A percentile compares a stretch with the other conserved stretches of the same genome.
phyloP scores from a whole-genome alignment of 331 rosid genomes.

The Acacia pycnantha region DNA sequence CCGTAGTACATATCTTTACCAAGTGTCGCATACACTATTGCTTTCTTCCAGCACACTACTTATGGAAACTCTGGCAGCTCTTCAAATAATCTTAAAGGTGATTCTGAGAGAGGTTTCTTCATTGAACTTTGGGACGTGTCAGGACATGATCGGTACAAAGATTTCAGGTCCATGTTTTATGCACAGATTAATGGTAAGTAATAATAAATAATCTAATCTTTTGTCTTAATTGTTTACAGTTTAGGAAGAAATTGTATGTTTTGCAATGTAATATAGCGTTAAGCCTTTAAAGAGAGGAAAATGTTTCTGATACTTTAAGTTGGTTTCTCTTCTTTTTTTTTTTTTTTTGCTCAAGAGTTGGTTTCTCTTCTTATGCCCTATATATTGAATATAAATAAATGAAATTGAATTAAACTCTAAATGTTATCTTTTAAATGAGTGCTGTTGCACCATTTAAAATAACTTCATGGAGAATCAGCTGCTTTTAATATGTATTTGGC shows the following conservation, averaged over 20 bases:
- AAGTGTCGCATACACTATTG: slow-evolving; percentile 12
- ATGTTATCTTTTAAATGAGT: background rate
- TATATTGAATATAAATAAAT: background rate
- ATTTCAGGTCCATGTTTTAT: slow-evolving; percentile 86
- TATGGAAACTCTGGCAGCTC: slow-evolving; percentile 87
- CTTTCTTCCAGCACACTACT: slow-evolving; percentile 59
- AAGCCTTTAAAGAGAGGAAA: background rate
- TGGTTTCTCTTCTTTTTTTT: slow-evolving; percentile 9
- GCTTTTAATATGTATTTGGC: background rate
- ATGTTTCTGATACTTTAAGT: slow-evolving; percentile 11
- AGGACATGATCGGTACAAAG: slow-evolving; percentile 96
- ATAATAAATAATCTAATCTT: slow-evolving; percentile 13
- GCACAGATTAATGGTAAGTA: slow-evolving; percentile 87
- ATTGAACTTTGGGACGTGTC: slow-evolving; percentile 98
- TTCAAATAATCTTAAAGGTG: slow-evolving; percentile 83
- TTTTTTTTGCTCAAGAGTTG: no score
- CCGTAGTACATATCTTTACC: slow-evolving; percentile 24
- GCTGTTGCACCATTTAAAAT: background rate
- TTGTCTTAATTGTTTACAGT: background rate
- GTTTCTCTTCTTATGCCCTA: slow-evolving; percentile 15
- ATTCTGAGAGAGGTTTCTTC: slow-evolving; percentile 87
- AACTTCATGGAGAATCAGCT: background rate
- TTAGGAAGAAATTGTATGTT: slow-evolving; percentile 16
- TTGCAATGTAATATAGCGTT: slow-evolving; percentile 13
- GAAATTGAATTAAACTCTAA: background rate